Evolutionary conservation across 2,329 filamentous ascomycete species (phyloP).

Genomic region (Pyrenochaeta sp.): DNA sequence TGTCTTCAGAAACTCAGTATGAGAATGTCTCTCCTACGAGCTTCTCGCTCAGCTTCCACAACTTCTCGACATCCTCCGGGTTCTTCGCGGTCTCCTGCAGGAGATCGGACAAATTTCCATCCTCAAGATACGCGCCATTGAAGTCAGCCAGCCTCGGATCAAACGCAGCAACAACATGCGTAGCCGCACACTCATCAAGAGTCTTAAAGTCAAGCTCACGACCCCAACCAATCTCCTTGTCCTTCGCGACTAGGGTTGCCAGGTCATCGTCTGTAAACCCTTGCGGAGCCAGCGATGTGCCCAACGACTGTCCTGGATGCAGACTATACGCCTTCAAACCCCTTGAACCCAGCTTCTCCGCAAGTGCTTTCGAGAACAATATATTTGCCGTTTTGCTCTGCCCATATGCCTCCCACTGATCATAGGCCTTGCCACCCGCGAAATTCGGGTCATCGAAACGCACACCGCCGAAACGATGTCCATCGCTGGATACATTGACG

Average conservation of each 20-base stretch:
- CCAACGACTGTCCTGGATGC: conserved; percentile 40
- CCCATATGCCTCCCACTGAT: conserved; percentile 57
- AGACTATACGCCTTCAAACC: conserved; percentile 39
- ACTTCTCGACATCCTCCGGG: conserved; percentile 33
- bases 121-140: conserved; percentile 40
- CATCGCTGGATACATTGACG: conserved; percentile 54
- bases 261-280: conserved; percentile 33
- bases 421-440: conserved; percentile 51
- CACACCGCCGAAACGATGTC: conserved; percentile 51
- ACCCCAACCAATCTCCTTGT: conserved; percentile 30
- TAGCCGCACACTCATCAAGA: conserved; percentile 39
- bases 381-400: conserved; percentile 64
- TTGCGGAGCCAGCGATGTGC: conserved; percentile 29
- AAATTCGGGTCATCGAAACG: conserved; percentile 57
- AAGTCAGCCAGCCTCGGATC: conserved; percentile 30
- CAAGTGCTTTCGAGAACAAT: conserved; percentile 35
- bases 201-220: conserved; percentile 34
- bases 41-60: conserved; percentile 47
- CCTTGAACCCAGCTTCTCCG: conserved; percentile 28
- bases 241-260: conserved; percentile 15
- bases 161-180: conserved; percentile 44
- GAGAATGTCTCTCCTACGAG: conserved; percentile 39
- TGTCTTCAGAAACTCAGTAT: conserved; percentile 22
- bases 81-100: conserved; percentile 29
- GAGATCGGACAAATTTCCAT: conserved; percentile 30